Conservation (phyloP, 2,329 filamentous ascomycete species). For the Monosporascus sp. region DNA sequence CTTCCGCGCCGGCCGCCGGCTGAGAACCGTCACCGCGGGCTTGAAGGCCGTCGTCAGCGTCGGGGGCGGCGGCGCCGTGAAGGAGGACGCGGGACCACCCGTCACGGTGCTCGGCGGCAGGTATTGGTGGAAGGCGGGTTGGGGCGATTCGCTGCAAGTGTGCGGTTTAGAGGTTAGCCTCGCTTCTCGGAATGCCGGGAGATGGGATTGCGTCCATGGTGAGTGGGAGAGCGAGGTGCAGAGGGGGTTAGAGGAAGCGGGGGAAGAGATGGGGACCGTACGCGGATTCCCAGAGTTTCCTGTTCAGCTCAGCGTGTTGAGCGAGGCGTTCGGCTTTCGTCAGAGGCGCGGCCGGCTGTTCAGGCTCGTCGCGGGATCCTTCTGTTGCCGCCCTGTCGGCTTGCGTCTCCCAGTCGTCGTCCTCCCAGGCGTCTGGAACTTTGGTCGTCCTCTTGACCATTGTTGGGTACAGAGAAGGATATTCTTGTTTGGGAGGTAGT, state of each 20-base stretch:
- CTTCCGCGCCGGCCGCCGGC: slow-evolving; percentile 62
- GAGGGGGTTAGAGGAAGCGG: neutral
- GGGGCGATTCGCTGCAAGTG: slow-evolving; percentile 57
- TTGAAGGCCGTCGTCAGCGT: slow-evolving; percentile 61
- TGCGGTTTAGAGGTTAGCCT: neutral
- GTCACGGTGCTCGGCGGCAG: slow-evolving; percentile 71
- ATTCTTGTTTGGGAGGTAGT: neutral
- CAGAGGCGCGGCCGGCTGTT: slow-evolving; percentile 38
- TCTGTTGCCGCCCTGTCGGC: slow-evolving; percentile 54
- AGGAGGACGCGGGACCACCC: slow-evolving; percentile 33
- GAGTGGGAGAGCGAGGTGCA: slow-evolving; percentile 1
- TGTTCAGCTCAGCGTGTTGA: slow-evolving; percentile 77
- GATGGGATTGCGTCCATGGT: neutral
- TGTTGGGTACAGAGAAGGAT: slow-evolving; percentile 2
- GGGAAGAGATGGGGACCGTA: slow-evolving; percentile 36
- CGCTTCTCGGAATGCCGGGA: too few relatives aligned
- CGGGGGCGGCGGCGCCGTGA: slow-evolving; percentile 52
- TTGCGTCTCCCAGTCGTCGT: slow-evolving; percentile 77
- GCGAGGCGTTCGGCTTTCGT: slow-evolving; percentile 74
- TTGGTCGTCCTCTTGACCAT: slow-evolving; percentile 41
- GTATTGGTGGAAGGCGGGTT: slow-evolving; percentile 65
- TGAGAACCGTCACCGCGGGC: slow-evolving; percentile 76
- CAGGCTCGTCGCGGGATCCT: slow-evolving; percentile 26
- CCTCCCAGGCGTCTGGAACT: slow-evolving; percentile 78
- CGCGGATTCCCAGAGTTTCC: slow-evolving; percentile 85